phyloP scores from a whole-genome alignment of 345 rosid species.

The Lepidium didymum region DNA sequence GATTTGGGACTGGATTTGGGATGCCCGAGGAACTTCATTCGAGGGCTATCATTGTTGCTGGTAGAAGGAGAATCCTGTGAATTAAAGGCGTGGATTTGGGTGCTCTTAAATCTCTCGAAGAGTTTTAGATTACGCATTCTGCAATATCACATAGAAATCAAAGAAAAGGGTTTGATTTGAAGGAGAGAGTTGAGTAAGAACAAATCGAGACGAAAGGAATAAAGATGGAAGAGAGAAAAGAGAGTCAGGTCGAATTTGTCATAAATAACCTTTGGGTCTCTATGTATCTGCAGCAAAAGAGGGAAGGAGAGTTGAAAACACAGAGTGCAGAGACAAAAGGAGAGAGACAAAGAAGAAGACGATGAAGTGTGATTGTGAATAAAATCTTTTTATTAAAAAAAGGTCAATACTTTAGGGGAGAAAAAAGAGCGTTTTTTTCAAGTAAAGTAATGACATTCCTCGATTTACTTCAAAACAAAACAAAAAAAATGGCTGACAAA shows the following conservation, averaged over 20 bases:
- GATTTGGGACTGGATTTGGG: constrained; percentile 37
- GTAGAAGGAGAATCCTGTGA: constrained; percentile 36
- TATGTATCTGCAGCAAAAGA: neutral
- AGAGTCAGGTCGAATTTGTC: neutral
- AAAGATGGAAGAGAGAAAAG: neutral
- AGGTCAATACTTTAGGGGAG: constrained; percentile 18
- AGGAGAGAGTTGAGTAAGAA: neutral
- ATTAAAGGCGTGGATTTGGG: constrained; percentile 63
- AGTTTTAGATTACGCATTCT: constrained; percentile 52
- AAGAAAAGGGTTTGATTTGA: neutral
- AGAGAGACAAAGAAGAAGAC: neutral
- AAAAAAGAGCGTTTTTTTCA: constrained; percentile 1
- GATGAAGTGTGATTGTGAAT: constrained; percentile 2
- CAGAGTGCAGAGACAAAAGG: neutral
- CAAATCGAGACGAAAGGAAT: neutral
- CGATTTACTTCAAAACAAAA: neutral
- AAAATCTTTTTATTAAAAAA: neutral
- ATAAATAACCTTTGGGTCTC: neutral
- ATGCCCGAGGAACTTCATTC: constrained; percentile 34
- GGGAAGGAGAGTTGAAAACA: neutral
- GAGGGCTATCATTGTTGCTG: constrained; percentile 25
- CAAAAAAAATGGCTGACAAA: neutral
- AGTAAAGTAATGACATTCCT: neutral
- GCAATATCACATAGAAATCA: neutral
- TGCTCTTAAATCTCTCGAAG: constrained; percentile 51